Evolutionary conservation across 306 rosid genomes (phyloP).

Genomic region (Cicer bijugum): DNA sequence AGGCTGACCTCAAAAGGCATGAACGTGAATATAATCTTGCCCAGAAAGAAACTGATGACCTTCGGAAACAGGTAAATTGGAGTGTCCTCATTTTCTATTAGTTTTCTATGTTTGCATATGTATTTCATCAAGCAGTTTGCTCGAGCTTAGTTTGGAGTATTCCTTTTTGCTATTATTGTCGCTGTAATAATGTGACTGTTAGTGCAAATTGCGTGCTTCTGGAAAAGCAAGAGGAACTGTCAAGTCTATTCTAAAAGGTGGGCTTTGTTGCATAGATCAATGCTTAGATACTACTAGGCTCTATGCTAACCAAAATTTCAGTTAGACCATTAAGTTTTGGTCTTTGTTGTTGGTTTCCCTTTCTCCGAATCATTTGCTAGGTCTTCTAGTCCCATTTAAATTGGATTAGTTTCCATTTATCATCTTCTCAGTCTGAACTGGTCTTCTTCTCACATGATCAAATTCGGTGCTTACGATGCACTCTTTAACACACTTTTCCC

Average conservation of each 20-base stretch:
- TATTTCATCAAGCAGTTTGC: constrained; percentile 13
- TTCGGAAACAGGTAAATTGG: constrained; percentile 74
- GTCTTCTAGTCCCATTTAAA: neutral
- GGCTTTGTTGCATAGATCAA: neutral
- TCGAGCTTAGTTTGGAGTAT: constrained; percentile 17
- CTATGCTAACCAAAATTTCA: constrained; percentile 4
- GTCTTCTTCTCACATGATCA: constrained; percentile 15
- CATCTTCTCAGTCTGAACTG: neutral
- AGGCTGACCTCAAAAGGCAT: constrained; percentile 80
- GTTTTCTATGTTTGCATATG: constrained; percentile 25
- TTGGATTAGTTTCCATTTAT: neutral
- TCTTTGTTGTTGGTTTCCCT: constrained; percentile 15
- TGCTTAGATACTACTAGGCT: neutral
- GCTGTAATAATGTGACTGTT: neutral
- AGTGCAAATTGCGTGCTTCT: neutral
- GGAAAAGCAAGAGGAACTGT: neutral
- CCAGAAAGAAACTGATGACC: constrained; percentile 79
- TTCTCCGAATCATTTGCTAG: neutral
- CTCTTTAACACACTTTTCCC: too few relatives aligned
- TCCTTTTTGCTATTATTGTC: neutral
- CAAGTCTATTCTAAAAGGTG: neutral
- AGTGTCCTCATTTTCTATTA: neutral
- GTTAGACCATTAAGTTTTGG: neutral
- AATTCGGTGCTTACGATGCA: too few relatives aligned
- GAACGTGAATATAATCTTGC: constrained; percentile 75